Percentiles rank a stretch among this genome's conserved stretches.
These are phyloP conservation scores for Citrus reticulata DNA, from an alignment of 345 rosid species.

Conservation along the genomic window DNA sequence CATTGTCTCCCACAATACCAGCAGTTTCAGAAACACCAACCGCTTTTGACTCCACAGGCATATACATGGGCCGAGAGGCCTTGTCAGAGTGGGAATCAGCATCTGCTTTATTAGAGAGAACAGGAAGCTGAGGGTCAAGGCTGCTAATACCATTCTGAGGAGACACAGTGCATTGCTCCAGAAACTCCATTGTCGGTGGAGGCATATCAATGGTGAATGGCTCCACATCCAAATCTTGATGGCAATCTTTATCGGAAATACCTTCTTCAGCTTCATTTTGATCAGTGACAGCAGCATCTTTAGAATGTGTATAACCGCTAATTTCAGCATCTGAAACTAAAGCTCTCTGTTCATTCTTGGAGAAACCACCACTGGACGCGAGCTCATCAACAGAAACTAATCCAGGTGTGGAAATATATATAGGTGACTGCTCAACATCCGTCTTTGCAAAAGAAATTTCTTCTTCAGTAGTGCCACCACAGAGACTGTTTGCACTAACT, in stretches of 20 bases:
- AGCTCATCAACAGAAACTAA: slow-evolving; percentile 14
- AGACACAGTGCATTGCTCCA: slow-evolving; percentile 3
- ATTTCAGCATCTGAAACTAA: neutral
- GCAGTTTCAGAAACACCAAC: slow-evolving; percentile 1
- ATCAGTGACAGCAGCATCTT: slow-evolving; percentile 3
- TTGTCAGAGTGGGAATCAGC: neutral
- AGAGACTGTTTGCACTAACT: neutral
- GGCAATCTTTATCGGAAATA: neutral
- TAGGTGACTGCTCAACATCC: slow-evolving; percentile 19
- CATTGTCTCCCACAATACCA: neutral
- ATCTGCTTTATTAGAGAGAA: slow-evolving; percentile 3
- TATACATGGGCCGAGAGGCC: neutral
- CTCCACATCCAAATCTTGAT: slow-evolving; percentile 7
- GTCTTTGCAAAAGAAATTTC: slow-evolving; percentile 17
- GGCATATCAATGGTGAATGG: neutral
- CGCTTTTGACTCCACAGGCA: slow-evolving; percentile 3
- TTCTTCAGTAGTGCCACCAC: slow-evolving; percentile 17
- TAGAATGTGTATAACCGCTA: neutral
- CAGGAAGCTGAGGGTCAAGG: slow-evolving; percentile 9
- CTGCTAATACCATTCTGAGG: neutral
- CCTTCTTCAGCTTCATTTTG: slow-evolving; percentile 1
- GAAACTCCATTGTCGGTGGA: neutral
- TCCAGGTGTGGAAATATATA: slow-evolving; percentile 5
- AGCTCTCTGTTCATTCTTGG: slow-evolving; percentile 9
- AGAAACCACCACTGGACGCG: slow-evolving; percentile 16